Percentiles rank a stretch among this genome's conserved stretches.
phyloP scores from a whole-genome alignment of 2,329 filamentous ascomycete species.

The Clonostachys rhizophaga region DNA sequence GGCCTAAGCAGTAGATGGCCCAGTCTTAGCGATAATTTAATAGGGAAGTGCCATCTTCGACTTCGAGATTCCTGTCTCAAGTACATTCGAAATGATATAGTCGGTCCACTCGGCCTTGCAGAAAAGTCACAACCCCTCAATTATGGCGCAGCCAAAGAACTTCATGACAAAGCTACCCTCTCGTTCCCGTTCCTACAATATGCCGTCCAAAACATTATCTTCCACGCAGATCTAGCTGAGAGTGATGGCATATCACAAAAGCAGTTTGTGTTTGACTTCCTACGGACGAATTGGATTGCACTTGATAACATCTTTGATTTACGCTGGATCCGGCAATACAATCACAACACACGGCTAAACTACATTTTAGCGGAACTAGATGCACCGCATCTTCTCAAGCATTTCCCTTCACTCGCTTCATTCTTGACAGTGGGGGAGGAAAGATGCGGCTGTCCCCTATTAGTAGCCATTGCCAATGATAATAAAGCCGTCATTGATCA shows the following conservation, averaged over 20 bases:
- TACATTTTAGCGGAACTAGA: neutral
- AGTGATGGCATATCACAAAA: slow-evolving; percentile 7
- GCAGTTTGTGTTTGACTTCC: slow-evolving; percentile 21
- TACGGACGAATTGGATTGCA: slow-evolving; percentile 16
- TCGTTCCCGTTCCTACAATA: slow-evolving; percentile 38
- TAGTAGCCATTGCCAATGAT: neutral
- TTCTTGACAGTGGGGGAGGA: no score
- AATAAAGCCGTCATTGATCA: neutral
- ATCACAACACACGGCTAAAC: neutral
- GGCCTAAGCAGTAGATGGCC: slow-evolving; percentile 22
- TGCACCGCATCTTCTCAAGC: neutral
- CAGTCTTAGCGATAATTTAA: slow-evolving; percentile 19
- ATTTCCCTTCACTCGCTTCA: neutral
- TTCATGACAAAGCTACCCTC: neutral
- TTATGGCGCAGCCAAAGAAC: slow-evolving; percentile 12
- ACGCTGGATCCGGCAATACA: neutral
- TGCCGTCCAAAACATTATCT: neutral
- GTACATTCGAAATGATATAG: slow-evolving; percentile 14
- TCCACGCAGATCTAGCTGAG: slow-evolving; percentile 1
- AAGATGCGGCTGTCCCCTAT: neutral
- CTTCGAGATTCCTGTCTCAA: slow-evolving; percentile 13
- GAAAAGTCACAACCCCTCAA: neutral
- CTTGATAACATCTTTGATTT: slow-evolving; percentile 13
- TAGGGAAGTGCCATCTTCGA: slow-evolving; percentile 17
- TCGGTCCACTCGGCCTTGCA: neutral